phyloP scores from a whole-genome alignment of 2,329 filamentous ascomycete genomes.

The Fusarium penzigii region DNA sequence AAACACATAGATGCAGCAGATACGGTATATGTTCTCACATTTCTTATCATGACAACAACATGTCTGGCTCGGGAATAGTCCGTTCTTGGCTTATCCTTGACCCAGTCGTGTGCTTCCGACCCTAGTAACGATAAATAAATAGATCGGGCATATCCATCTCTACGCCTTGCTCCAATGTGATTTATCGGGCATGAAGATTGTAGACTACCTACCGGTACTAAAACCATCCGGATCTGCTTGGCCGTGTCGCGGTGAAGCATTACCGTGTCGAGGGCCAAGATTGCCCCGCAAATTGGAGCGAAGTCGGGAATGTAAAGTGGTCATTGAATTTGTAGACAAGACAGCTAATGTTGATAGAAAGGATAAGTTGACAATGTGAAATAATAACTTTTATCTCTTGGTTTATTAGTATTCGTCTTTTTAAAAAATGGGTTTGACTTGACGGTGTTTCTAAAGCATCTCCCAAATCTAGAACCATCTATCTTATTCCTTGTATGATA shows the following conservation, averaged over 20 bases:
- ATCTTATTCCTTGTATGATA: conserved; percentile 7
- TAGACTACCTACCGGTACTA: background rate
- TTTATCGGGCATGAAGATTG: background rate
- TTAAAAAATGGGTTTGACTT: too few relatives aligned
- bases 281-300: background rate
- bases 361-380: too few relatives aligned
- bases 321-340: background rate
- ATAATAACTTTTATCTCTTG: too few relatives aligned
- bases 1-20: too few relatives aligned
- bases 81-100: background rate
- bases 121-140: background rate
- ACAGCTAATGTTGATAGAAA: too few relatives aligned
- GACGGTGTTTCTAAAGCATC: too few relatives aligned
- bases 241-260: background rate
- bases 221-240: background rate
- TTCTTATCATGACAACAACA: background rate
- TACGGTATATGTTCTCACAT: background rate
- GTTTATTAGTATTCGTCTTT: too few relatives aligned
- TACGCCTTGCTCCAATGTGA: background rate
- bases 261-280: background rate
- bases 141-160: background rate
- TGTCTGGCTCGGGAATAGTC: background rate
- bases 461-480: background rate
- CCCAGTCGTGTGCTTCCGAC: background rate
- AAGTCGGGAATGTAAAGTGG: background rate